Evolutionary conservation across 2,329 filamentous ascomycete species (phyloP), one percentile per base, ranked within the genome.

Genomic region (Cordyceps javanica): DNA sequence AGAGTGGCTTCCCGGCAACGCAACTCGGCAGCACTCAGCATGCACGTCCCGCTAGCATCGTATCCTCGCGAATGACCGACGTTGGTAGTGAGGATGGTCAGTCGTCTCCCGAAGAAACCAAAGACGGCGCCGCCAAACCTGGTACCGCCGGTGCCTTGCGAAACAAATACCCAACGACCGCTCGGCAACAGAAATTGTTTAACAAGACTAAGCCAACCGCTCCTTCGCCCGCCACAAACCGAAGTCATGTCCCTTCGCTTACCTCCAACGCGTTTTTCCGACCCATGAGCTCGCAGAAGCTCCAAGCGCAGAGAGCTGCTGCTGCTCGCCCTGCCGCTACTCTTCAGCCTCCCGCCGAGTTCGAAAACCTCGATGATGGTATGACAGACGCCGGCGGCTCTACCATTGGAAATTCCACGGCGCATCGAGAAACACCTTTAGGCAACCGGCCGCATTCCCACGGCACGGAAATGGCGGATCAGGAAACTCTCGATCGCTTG

Each of bases 281-380:
- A 23, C 94, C 94, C 39, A 96, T 99, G 91, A 97, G 92, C 74
- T 96, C 93, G 25, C 91, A 96, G 70, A 88, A 91, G 70, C 78
- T 97, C 52, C 93, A 97, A 73, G 91, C 91, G 56, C 94, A 97
- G 73, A 82, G 93, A 70, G 86, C 67, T 62, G 83, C 87, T 62
- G 80, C 72, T 9, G 68, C 75, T 38, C 75, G 80, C 23, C 75
- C 78, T 2, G 64, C 71, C 14, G 76, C 73, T 23, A 69, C 73
- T 64, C 70, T 68, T 57, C 74, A 77, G 45, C 64, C 66, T 49
- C 62, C 65, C 66, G 34, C 65, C 66, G 59, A 55, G 65, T 56
- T 62, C 59, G 48, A 60, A 21, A 67, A 63, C 38, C 62, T 73
- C n/a, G 75, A 76, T 52, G 70, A 75, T 59, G 66, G 67, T 60